phyloP scores from a whole-genome alignment of 805 yeast genomes.

The Cyberlindnera saturnus region DNA sequence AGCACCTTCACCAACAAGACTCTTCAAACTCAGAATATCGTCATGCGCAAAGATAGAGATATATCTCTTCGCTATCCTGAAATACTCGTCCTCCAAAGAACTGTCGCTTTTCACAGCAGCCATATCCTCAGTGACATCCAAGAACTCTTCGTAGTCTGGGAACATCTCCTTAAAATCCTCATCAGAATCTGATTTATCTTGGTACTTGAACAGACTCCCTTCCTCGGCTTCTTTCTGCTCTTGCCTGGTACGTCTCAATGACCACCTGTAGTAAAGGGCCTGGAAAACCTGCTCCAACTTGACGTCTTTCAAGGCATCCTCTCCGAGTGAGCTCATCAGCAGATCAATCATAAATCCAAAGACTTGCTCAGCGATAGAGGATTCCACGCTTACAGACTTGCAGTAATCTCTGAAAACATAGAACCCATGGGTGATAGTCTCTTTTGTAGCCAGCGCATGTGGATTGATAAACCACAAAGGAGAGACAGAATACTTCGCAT shows the following conservation, averaged over 20 bases:
- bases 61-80: constrained; percentile 43
- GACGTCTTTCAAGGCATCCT: constrained; percentile 14
- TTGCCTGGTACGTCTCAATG: constrained; percentile 58
- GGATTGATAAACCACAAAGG: constrained; percentile 47
- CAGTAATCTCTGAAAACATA: constrained; percentile 29
- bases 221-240: constrained; percentile 59
- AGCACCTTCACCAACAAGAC: constrained; percentile 38
- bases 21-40: constrained; percentile 13
- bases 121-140: constrained; percentile 31
- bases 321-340: constrained; percentile 15
- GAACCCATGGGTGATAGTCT: constrained; percentile 28
- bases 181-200: constrained; percentile 64
- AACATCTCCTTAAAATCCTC: constrained; percentile 75
- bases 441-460: constrained; percentile 28
- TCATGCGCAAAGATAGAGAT: constrained; percentile 33
- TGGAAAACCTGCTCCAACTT: constrained; percentile 45
- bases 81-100: constrained; percentile 43
- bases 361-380: constrained; percentile 43
- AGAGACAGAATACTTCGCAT: constrained; percentile 21
- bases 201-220: constrained; percentile 58
- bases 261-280: constrained; percentile 74
- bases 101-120: constrained; percentile 12
- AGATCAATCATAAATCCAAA: constrained; percentile 41
- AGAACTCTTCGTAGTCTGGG: constrained; percentile 78
- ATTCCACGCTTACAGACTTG: constrained; percentile 38